Evolutionary conservation across 116 monocot genomes (phyloP).

Genomic region (Iris pallida): DNA sequence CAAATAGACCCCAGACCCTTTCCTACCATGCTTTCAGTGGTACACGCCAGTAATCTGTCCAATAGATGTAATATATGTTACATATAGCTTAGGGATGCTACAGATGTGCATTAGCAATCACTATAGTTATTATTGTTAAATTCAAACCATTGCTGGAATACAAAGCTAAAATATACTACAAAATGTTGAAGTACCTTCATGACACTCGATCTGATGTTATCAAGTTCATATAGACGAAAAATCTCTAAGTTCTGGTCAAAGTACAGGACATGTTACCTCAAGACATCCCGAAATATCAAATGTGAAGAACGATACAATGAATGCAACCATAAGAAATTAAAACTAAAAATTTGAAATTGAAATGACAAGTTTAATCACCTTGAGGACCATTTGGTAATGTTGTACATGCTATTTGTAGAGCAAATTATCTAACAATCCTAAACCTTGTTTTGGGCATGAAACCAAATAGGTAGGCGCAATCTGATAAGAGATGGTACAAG

Average conservation of each 20-base stretch:
- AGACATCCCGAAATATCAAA: neutral
- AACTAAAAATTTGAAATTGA: neutral
- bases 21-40: conserved; percentile 95
- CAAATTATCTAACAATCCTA: conserved; percentile 76
- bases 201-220: conserved; percentile 56
- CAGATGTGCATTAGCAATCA: no score
- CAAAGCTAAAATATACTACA: neutral
- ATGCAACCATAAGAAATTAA: conserved; percentile 3
- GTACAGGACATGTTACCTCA: conserved; percentile 2
- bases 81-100: no score
- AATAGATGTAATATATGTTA: neutral
- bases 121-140: no score
- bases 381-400: conserved; percentile 57
- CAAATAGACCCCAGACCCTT: conserved; percentile 88
- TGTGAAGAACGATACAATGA: neutral
- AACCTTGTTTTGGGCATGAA: conserved; percentile 89
- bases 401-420: conserved; percentile 67
- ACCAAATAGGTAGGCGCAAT: conserved; percentile 92
- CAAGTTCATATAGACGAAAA: conserved; percentile 87
- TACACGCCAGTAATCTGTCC: conserved; percentile 81
- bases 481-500: conserved; percentile 27
- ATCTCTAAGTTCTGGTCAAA: conserved; percentile 76
- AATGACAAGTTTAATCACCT: conserved; percentile 42
- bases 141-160: no score
- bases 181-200: conserved; percentile 71